Conservation (phyloP, 2,329 filamentous ascomycete species). For the Chaetomiaceae sp. region DNA sequence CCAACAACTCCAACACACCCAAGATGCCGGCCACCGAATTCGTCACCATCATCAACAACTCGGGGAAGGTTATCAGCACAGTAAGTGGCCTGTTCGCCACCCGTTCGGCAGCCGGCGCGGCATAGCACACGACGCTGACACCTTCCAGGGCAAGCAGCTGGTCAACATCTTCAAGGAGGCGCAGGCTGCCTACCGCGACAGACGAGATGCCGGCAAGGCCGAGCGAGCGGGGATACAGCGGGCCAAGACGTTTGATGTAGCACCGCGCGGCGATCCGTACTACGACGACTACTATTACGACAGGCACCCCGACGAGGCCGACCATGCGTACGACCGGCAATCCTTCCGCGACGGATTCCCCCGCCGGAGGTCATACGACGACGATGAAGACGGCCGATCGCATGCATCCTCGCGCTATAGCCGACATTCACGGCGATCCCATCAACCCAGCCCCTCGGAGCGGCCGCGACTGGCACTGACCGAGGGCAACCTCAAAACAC, state of each 20-base stretch:
- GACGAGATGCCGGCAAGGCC: constrained; percentile 75
- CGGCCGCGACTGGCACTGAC: constrained; percentile 44
- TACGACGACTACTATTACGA: constrained; percentile 31
- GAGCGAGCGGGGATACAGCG: constrained; percentile 54
- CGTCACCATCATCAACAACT: constrained; percentile 84
- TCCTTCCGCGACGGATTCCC: constrained; percentile 12
- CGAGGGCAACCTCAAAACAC: constrained; percentile 48
- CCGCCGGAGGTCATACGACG: constrained; percentile 29
- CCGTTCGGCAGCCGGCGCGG: not conserved
- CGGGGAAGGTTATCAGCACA: constrained; percentile 85
- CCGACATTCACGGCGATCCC: constrained; percentile 37
- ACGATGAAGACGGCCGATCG: constrained; percentile 27
- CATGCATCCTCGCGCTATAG: constrained; percentile 36
- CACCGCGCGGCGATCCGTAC: constrained; percentile 22
- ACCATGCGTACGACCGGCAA: constrained; percentile 28
- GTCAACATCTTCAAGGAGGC: constrained; percentile 90
- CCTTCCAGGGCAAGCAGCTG: constrained; percentile 74
- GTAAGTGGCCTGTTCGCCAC: constrained; percentile 40
- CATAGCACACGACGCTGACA: constrained; percentile 11
- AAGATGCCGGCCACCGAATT: constrained; percentile 51
- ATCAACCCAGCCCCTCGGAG: constrained; percentile 32
- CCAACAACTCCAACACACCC: not conserved
- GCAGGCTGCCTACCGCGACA: constrained; percentile 79
- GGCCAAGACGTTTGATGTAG: constrained; percentile 52
- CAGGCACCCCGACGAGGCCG: constrained; percentile 24